phyloP scores from a whole-genome alignment of 345 rosid genomes.

The Eucalyptus shirleyi region DNA sequence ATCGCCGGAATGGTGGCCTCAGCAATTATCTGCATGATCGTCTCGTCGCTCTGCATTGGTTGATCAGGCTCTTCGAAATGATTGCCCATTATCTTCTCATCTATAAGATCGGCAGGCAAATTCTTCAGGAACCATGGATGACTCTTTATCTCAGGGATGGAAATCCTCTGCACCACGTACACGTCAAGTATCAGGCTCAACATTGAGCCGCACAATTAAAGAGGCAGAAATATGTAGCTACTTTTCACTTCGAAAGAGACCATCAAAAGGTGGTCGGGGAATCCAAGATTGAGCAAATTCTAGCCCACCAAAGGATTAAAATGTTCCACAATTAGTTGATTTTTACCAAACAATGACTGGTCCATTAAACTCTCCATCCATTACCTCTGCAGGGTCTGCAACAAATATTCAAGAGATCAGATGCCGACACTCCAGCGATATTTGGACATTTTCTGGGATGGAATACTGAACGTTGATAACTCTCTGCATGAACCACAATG shows the following conservation, averaged over 20 bases:
- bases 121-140: conserved; percentile 92
- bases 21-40: too few species aligned
- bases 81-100: conserved; percentile 34
- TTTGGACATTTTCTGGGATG: conserved; percentile 59
- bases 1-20: too few species aligned
- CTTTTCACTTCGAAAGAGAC: not conserved
- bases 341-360: not conserved
- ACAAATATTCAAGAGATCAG: conserved; percentile 80
- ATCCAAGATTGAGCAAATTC: not conserved
- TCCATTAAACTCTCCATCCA: not conserved
- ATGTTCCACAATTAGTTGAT: not conserved
- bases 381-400: conserved; percentile 65
- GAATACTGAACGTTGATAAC: conserved; percentile 79
- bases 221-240: not conserved
- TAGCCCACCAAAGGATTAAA: not conserved
- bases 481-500: conserved; percentile 34
- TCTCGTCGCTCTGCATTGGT: too few species aligned
- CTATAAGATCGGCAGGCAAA: conserved; percentile 71
- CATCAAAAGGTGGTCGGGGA: not conserved
- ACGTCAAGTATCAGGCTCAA: not conserved
- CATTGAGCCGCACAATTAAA: not conserved
- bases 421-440: conserved; percentile 73
- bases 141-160: conserved; percentile 63
- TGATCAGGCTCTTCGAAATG: too few species aligned
- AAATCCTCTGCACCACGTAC: conserved; percentile 50